phyloP scores from a whole-genome alignment of 257 asterid species.

The Solanum tacnaense region DNA sequence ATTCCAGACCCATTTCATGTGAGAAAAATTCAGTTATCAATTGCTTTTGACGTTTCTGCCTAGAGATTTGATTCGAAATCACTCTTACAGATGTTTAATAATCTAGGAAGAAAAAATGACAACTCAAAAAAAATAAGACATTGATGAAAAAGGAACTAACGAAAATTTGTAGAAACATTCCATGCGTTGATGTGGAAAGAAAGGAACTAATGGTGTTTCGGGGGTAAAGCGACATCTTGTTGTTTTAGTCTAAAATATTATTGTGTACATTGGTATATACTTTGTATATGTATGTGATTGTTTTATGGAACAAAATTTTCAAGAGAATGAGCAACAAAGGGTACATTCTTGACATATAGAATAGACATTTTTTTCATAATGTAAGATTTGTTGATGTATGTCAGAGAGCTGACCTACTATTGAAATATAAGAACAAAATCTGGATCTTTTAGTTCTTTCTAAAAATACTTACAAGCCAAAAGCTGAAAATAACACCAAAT shows the following conservation, averaged over 20 bases:
- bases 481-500: conserved; percentile 65
- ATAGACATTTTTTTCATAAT: too few relatives aligned
- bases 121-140: too few relatives aligned
- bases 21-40: too few relatives aligned
- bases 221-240: neutral
- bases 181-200: neutral
- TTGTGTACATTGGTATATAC: neutral
- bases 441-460: neutral
- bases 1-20: too few relatives aligned
- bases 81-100: too few relatives aligned
- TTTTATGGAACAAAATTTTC: too few relatives aligned
- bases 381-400: neutral
- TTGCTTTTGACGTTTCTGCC: too few relatives aligned
- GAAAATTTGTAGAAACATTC: neutral
- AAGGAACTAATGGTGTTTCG: neutral
- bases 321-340: too few relatives aligned
- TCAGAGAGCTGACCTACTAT: neutral
- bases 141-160: neutral
- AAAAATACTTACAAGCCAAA: conserved; percentile 43
- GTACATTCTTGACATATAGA: too few relatives aligned
- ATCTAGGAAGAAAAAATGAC: too few relatives aligned
- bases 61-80: too few relatives aligned
- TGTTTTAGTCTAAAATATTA: neutral
- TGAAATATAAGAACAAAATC: neutral
- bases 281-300: too few relatives aligned